These are phyloP conservation scores for Erysimum cheiranthoides DNA, from an alignment of 345 rosid genomes.

Conservation along the genomic window DNA sequence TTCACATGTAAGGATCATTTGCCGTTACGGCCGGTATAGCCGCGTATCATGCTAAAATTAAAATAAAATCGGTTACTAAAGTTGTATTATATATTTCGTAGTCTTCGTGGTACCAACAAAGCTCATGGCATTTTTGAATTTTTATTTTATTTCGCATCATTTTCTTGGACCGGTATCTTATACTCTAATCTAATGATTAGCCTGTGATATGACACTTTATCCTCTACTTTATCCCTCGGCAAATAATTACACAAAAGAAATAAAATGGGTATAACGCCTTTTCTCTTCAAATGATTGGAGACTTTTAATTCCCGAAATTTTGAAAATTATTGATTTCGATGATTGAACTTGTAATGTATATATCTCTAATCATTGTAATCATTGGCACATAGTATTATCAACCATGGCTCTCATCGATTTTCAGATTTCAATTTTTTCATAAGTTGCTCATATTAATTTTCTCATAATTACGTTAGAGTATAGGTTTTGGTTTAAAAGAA, in stretches of 20 bases:
- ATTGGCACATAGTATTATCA: constrained; percentile 7
- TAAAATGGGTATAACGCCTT: background rate
- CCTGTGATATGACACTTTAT: constrained; percentile 35
- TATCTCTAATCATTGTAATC: constrained; percentile 30
- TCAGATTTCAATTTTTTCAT: background rate
- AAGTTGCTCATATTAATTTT: background rate
- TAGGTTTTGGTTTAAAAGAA: background rate
- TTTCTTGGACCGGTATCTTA: constrained; percentile 42
- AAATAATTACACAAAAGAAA: constrained; percentile 11
- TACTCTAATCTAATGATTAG: constrained; percentile 32
- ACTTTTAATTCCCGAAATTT: background rate
- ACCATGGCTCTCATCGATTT: background rate
- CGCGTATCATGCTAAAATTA: constrained; percentile 53
- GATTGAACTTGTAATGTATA: constrained; percentile 24
- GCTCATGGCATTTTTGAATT: constrained; percentile 30
- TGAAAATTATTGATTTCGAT: constrained; percentile 25
- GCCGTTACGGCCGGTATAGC: constrained; percentile 65
- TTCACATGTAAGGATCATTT: constrained; percentile 76
- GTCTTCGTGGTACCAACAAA: constrained; percentile 39
- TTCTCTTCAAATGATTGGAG: constrained; percentile 41
- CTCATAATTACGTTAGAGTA: background rate
- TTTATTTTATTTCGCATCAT: constrained; percentile 22
- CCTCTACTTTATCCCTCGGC: constrained; percentile 28
- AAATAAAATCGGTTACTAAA: constrained; percentile 27
- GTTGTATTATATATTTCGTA: constrained; percentile 28